Conservation (phyloP, 2,329 filamentous ascomycete genomes). For the Fusarium camptoceras region DNA sequence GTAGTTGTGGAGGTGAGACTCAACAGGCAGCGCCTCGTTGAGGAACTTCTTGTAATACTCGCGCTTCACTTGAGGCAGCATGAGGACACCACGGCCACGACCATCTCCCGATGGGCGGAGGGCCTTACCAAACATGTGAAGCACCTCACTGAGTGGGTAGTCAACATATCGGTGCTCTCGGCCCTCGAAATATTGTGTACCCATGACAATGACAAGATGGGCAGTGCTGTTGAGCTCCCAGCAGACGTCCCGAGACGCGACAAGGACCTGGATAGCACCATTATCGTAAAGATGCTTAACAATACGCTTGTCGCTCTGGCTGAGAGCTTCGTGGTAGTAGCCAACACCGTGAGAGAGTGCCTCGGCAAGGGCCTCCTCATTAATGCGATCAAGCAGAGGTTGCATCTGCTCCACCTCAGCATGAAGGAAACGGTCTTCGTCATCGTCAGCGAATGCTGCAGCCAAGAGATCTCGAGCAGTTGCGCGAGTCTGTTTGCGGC, state of each 20-base stretch:
- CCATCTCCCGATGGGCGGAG: constrained; percentile 83
- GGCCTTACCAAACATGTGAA: constrained; percentile 98
- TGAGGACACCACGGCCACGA: constrained; percentile 89
- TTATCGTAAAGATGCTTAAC: constrained; percentile 92
- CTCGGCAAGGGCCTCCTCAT: constrained; percentile 88
- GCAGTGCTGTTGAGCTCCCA: constrained; percentile 93
- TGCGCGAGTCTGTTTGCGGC: constrained; percentile 88
- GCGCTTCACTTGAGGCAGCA: constrained; percentile 93
- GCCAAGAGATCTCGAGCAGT: constrained; percentile 89
- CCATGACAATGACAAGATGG: constrained; percentile 95
- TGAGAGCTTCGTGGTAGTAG: constrained; percentile 96
- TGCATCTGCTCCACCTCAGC: constrained; percentile 83
- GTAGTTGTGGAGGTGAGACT: constrained; percentile 92
- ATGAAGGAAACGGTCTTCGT: constrained; percentile 94
- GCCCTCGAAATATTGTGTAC: constrained; percentile 96
- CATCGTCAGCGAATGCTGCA: constrained; percentile 87
- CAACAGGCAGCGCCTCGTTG: constrained; percentile 93
- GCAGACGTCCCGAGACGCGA: constrained; percentile 84
- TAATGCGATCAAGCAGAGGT: constrained; percentile 83
- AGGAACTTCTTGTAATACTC: constrained; percentile 99
- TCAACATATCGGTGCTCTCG: constrained; percentile 97
- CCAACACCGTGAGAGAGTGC: constrained; percentile 93
- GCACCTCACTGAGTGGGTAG: constrained; percentile 90
- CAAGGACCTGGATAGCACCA: constrained; percentile 87
- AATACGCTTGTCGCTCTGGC: constrained; percentile 88